A percentile compares a stretch with the other conserved stretches of the same genome.
Conservation (phyloP, 2,329 filamentous ascomycete species). For the Microsporum audouinii region DNA sequence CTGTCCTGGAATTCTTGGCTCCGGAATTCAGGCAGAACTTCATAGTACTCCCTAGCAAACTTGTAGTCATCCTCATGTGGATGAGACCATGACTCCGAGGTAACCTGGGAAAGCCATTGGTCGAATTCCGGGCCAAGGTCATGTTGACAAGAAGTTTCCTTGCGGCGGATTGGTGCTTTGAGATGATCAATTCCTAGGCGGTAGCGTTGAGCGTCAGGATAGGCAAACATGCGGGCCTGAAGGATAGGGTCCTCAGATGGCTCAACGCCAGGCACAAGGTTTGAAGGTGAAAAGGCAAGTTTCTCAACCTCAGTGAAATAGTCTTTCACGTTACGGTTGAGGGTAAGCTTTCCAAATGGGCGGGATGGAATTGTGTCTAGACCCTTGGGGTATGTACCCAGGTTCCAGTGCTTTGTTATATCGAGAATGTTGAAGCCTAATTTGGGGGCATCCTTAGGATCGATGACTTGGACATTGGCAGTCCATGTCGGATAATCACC, state of each 20-base stretch:
- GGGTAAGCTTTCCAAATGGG: conserved; percentile 40
- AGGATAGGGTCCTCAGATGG: conserved; percentile 53
- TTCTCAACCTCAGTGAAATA: conserved; percentile 59
- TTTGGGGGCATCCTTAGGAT: conserved; percentile 38
- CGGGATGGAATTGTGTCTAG: conserved; percentile 35
- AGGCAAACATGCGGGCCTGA: conserved; percentile 50
- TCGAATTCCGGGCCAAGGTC: background rate
- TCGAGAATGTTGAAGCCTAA: conserved; percentile 45
- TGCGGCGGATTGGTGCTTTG: conserved; percentile 21
- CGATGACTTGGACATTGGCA: conserved; percentile 45
- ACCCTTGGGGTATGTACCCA: conserved; percentile 18
- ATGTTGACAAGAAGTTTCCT: background rate
- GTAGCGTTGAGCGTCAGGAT: conserved; percentile 42
- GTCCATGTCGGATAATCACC: conserved; percentile 49
- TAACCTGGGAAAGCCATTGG: background rate
- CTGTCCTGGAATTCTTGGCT: conserved; percentile 8
- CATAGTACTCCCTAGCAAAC: conserved; percentile 4
- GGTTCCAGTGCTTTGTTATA: conserved; percentile 45
- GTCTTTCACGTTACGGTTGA: conserved; percentile 45
- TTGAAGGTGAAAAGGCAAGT: conserved; percentile 53
- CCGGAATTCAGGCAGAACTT: conserved; percentile 5
- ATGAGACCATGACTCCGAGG: background rate
- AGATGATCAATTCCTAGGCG: conserved; percentile 32
- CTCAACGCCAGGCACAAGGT: conserved; percentile 52
- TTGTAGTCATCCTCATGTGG: conserved; percentile 2